Conservation (phyloP, 2,329 filamentous ascomycete species). For the Cucurbitaria berberidis region DNA sequence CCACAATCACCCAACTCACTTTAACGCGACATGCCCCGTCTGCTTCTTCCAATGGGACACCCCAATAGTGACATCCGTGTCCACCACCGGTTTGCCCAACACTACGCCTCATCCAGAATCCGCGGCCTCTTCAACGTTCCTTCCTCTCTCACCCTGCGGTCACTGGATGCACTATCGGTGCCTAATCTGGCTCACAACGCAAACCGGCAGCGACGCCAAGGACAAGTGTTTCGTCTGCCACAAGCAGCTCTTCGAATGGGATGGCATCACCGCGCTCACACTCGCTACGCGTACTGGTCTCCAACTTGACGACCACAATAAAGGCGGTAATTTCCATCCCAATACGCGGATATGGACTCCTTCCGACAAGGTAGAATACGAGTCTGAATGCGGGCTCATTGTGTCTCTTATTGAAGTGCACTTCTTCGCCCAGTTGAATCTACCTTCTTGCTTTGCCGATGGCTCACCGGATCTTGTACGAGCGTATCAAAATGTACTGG, state of each 20-base stretch:
- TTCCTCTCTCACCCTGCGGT: constrained; percentile 27
- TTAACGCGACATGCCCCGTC: constrained; percentile 6
- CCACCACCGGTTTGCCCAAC: background rate
- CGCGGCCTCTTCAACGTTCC: constrained; percentile 13
- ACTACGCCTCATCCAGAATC: background rate
- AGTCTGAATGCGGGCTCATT: constrained; percentile 22
- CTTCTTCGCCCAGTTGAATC: constrained; percentile 7
- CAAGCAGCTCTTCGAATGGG: constrained; percentile 24
- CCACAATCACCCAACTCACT: constrained; percentile 14
- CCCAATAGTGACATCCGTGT: background rate
- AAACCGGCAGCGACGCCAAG: background rate
- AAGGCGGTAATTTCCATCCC: background rate
- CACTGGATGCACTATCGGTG: constrained; percentile 38
- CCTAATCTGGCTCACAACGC: constrained; percentile 15
- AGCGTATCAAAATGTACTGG: constrained; percentile 16
- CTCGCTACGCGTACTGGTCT: constrained; percentile 26
- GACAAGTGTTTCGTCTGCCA: constrained; percentile 22
- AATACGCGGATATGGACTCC: background rate
- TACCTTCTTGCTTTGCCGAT: constrained; percentile 7
- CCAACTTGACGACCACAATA: constrained; percentile 2
- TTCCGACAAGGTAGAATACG: constrained; percentile 10
- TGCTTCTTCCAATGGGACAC: constrained; percentile 18
- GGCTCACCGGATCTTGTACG: constrained; percentile 16
- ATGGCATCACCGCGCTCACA: constrained; percentile 28
- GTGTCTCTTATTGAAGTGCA: constrained; percentile 2